Base-by-base conservation (phyloP, 2,329 filamentous ascomycete genomes). In the Cladobotryum mycophilum region DNA sequence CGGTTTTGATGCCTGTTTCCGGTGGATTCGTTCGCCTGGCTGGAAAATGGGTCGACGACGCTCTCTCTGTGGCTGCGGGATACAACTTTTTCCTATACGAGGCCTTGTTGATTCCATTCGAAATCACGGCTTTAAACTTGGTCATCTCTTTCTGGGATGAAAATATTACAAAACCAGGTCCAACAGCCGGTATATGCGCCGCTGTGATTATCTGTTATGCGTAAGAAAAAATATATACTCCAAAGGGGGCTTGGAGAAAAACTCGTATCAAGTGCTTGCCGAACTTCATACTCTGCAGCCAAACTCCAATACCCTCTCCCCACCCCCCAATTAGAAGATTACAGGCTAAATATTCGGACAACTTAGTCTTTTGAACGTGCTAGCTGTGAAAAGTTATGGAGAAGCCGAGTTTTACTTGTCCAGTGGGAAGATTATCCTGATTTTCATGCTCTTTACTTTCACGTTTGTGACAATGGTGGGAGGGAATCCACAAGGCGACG, bases 381-480 rank as follows among this genome's bases (percentile, higher is more conserved):
- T 87, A 54, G 81, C 81, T 30, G 82, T 86, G 35, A 75, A 80
- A 55, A 81, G 71, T 68, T 87, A 82, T 59, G 84, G 85, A 55
- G 84, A 88, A 63, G 79, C 84, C 11, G 87, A 91, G 61, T 91
- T 91, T 60, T 84, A 78, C 77, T 70, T 83, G 3, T 77, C 79
- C 2, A 69, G 68, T 37, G 81, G 82, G 55, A 87, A 88, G 64
- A 74, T 87, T 34, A 64, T 87, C 18, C 73, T 88, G 43, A 85
- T 86, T 58, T 71, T 84, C 53, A 80, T 82, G 12, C 72, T 88
- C 48, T 84, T 89, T 64, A 69, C 75, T 60, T 90, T 86, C 67
- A 90, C 88, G n/a, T 86, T 92, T 61, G 76, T 92, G 58, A 84
- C 82, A 45, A 89, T 90, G 84, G 72, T 89, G 7, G 88, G 87